Percentiles rank a stretch among this genome's conserved stretches.
Conservation (phyloP, 2,329 filamentous ascomycete genomes). For the Cryphonectria carpinicola region DNA sequence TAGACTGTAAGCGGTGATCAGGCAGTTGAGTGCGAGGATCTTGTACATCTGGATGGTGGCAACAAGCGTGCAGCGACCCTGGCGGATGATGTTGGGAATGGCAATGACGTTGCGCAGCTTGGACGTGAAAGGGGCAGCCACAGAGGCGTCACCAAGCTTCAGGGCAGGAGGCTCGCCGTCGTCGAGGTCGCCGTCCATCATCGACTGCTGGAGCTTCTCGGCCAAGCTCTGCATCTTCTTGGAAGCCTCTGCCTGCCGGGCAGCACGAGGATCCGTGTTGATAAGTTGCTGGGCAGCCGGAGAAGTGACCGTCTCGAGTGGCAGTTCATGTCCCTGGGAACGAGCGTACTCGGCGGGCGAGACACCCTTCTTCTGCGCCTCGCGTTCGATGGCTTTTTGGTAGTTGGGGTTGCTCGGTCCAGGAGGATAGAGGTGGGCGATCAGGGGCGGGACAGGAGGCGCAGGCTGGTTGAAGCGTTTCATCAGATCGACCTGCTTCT, state of each 20-base stretch:
- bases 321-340: conserved; percentile 52
- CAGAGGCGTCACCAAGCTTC: conserved; percentile 95
- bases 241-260: conserved; percentile 66
- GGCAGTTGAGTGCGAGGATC: conserved; percentile 94
- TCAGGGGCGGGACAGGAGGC: conserved; percentile 89
- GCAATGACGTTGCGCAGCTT: conserved; percentile 97
- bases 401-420: conserved; percentile 93
- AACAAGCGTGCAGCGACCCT: conserved; percentile 95
- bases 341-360: conserved; percentile 61
- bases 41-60: conserved; percentile 99
- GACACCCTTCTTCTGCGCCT: conserved; percentile 78
- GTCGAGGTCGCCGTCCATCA: conserved; percentile 89
- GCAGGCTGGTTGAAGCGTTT: conserved; percentile 89
- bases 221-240: conserved; percentile 78
- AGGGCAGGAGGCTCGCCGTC: conserved; percentile 92
- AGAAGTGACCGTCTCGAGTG: conserved; percentile 67
- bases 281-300: conserved; percentile 66
- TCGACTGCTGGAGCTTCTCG: conserved; percentile 80
- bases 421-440: conserved; percentile 92
- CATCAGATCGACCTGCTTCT: conserved; percentile 94
- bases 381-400: conserved; percentile 85
- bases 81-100: conserved; percentile 96
- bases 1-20: conserved; percentile 96
- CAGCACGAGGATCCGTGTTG: conserved; percentile 57
- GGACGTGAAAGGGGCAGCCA: conserved; percentile 95